Evolutionary conservation across 768 basidiomycete genomes (phyloP).

Genomic region (Glaciozyma martinii): DNA sequence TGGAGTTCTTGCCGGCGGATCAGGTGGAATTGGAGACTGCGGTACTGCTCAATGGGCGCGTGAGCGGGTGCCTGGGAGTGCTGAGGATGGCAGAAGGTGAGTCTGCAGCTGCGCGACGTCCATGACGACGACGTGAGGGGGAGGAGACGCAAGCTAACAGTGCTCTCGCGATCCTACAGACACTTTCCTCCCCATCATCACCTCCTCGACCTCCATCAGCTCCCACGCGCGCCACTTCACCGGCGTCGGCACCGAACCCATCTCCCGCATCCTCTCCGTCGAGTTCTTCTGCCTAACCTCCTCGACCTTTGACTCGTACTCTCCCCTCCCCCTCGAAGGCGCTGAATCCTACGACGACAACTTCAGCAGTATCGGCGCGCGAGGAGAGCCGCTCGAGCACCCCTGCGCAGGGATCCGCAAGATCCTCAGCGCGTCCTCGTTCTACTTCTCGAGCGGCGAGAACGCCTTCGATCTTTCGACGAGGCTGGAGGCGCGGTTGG

Average conservation of each 20-base stretch:
- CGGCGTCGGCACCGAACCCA: slow-evolving; percentile 50
- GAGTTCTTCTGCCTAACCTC: slow-evolving; percentile 81
- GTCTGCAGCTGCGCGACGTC: not conserved
- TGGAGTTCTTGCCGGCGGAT: slow-evolving; percentile 70
- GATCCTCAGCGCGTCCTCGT: slow-evolving; percentile 80
- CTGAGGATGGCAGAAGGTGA: slow-evolving; percentile 20
- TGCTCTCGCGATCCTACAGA: slow-evolving; percentile 44
- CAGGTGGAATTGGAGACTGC: slow-evolving; percentile 60
- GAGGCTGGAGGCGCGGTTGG: slow-evolving; percentile 61
- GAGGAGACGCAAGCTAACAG: no score
- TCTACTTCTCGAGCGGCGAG: slow-evolving; percentile 72
- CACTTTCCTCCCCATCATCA: slow-evolving; percentile 74
- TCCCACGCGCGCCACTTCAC: slow-evolving; percentile 45
- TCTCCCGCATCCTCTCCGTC: slow-evolving; percentile 78
- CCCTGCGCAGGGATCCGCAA: slow-evolving; percentile 83
- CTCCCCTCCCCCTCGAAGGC: slow-evolving; percentile 25
- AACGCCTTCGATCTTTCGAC: slow-evolving; percentile 85
- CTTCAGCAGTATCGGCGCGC: slow-evolving; percentile 40
- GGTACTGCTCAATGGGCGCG: slow-evolving; percentile 47
- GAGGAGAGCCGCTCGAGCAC: slow-evolving; percentile 59
- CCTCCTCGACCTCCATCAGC: slow-evolving; percentile 56
- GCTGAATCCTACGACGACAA: slow-evolving; percentile 9
- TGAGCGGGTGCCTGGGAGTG: slow-evolving; percentile 18
- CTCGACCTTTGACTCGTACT: slow-evolving; percentile 70
- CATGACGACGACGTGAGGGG: not conserved